phyloP scores from a whole-genome alignment of 75 land plant species.

The Selaginella tamariscina region DNA sequence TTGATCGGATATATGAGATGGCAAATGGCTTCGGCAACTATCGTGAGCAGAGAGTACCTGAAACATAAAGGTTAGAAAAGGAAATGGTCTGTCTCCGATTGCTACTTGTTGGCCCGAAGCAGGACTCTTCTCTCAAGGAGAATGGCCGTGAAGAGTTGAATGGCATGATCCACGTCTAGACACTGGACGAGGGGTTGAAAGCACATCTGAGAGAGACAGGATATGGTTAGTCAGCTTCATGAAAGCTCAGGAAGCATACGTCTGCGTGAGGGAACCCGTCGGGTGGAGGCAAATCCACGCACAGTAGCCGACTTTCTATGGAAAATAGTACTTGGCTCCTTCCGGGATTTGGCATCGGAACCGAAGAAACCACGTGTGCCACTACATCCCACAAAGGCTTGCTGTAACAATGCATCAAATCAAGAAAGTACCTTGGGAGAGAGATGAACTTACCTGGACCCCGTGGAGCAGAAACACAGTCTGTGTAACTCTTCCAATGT shows the following conservation, averaged over 20 bases:
- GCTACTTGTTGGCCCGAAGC: conserved; percentile 78
- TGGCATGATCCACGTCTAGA: conserved; percentile 84
- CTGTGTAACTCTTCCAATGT: conserved; percentile 70
- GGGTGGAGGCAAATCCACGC: conserved; percentile 71
- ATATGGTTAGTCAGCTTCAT: neutral
- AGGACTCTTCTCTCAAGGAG: conserved; percentile 80
- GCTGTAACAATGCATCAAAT: conserved; percentile 33
- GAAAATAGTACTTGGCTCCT: conserved; percentile 60
- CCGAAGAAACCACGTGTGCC: conserved; percentile 60
- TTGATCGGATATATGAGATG: conserved; percentile 93
- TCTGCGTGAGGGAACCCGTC: conserved; percentile 93
- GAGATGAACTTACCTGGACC: conserved; percentile 49
- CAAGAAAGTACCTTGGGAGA: neutral
- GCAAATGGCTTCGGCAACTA: conserved; percentile 90
- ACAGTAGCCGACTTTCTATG: conserved; percentile 65
- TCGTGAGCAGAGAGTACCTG: conserved; percentile 84
- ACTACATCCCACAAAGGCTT: conserved; percentile 88
- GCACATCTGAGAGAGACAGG: conserved; percentile 52
- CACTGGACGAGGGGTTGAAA: conserved; percentile 86
- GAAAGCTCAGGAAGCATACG: conserved; percentile 34
- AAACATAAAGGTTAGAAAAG: neutral
- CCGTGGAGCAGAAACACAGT: conserved; percentile 72
- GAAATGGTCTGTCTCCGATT: neutral
- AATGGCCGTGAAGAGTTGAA: conserved; percentile 73
- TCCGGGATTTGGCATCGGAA: conserved; percentile 81